Conservation (phyloP, 1,139 yeast species). For the Pichia sp. region DNA sequence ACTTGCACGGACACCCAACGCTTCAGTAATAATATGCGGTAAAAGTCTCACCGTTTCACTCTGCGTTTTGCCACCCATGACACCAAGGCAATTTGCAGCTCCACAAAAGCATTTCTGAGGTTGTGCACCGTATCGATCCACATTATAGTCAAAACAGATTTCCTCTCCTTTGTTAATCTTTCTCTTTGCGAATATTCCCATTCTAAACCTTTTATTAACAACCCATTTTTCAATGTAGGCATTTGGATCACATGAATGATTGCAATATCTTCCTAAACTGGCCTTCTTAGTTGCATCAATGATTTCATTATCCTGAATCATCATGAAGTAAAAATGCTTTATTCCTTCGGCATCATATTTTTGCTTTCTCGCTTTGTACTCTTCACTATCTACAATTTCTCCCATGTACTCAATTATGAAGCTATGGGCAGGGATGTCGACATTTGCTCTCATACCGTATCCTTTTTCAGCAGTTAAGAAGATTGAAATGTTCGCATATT, state of each 20-base stretch:
- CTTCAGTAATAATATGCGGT: constrained; percentile 81
- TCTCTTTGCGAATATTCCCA: constrained; percentile 92
- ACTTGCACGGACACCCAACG: constrained; percentile 71
- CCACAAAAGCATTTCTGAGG: constrained; percentile 96
- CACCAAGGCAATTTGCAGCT: constrained; percentile 84
- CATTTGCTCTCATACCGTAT: constrained; percentile 76
- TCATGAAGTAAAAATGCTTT: constrained; percentile 93
- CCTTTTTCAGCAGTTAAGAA: constrained; percentile 83
- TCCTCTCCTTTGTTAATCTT: constrained; percentile 77
- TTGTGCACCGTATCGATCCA: constrained; percentile 91
- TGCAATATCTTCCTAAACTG: constrained; percentile 82
- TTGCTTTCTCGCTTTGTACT: constrained; percentile 68
- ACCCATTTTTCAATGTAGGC: constrained; percentile 97
- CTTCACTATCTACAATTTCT: constrained; percentile 77
- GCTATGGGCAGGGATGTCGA: constrained; percentile 51
- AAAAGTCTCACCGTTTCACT: constrained; percentile 81
- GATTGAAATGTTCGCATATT: constrained; percentile 71
- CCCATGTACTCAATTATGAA: constrained; percentile 92
- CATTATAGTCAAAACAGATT: constrained; percentile 91
- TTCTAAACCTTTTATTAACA: constrained; percentile 79
- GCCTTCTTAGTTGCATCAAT: constrained; percentile 93
- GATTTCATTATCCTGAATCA: constrained; percentile 88
- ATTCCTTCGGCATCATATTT: constrained; percentile 67
- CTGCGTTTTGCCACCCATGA: constrained; percentile 94
- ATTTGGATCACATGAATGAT: constrained; percentile 93